A percentile compares a stretch with the other conserved stretches of the same genome.
These are phyloP conservation scores for Xylaria cubensis DNA, from an alignment of 495 filamentous ascomycete species.

Conservation along the genomic window DNA sequence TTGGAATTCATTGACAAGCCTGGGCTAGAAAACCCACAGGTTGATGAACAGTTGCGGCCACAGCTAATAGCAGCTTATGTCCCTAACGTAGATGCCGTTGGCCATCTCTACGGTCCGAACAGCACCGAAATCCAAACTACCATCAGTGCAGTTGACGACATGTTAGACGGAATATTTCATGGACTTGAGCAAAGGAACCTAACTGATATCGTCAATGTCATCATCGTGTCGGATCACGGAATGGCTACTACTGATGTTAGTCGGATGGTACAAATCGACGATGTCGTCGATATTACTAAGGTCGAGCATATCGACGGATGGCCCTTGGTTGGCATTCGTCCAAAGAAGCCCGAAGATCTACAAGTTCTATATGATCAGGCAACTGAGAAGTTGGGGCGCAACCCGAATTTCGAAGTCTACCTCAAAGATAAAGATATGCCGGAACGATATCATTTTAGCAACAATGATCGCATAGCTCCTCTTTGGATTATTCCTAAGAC, in stretches of 20 bases:
- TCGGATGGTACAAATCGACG: slow-evolving; percentile 92
- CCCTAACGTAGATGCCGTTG: slow-evolving; percentile 84
- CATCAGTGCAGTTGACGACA: slow-evolving; percentile 75
- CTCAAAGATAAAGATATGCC: slow-evolving; percentile 84
- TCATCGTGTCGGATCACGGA: slow-evolving; percentile 97
- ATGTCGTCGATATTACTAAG: slow-evolving; percentile 74
- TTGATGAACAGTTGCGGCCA: slow-evolving; percentile 61
- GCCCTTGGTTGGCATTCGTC: slow-evolving; percentile 88
- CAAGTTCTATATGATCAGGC: slow-evolving; percentile 58
- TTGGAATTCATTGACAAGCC: slow-evolving; percentile 83
- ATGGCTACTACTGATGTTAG: slow-evolving; percentile 90
- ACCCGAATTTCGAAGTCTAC: slow-evolving; percentile 81
- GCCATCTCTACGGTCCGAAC: slow-evolving; percentile 90
- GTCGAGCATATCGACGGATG: slow-evolving; percentile 91
- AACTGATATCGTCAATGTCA: slow-evolving; percentile 89
- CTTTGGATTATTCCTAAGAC: slow-evolving; percentile 91
- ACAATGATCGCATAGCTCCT: slow-evolving; percentile 87
- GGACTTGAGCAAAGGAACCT: slow-evolving; percentile 84
- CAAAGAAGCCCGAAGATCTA: slow-evolving; percentile 67
- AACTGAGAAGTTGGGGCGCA: slow-evolving; percentile 57
- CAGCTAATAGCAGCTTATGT: slow-evolving; percentile 95
- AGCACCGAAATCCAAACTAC: slow-evolving; percentile 83
- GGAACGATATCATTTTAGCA: slow-evolving; percentile 82
- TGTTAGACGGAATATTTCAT: slow-evolving; percentile 76
- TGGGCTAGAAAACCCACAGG: slow-evolving; percentile 59